Conservation (phyloP, 305 asterid genomes). For the Vinca major region DNA sequence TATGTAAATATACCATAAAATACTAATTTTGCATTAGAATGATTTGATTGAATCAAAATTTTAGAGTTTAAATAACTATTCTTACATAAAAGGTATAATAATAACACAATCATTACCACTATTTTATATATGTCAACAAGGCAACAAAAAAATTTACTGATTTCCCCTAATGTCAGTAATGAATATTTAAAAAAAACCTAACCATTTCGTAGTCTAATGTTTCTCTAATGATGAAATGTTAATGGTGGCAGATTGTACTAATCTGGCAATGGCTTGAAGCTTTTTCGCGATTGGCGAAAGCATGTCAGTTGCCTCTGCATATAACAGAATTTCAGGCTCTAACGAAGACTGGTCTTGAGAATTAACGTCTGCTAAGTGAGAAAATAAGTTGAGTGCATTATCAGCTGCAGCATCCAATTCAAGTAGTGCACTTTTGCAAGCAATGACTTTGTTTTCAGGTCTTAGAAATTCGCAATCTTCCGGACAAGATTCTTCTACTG, state of each 20-base stretch:
- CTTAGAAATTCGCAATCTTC: neutral
- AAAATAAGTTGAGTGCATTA: constrained; percentile 33
- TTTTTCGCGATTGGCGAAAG: neutral
- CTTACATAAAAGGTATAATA: too few relatives aligned
- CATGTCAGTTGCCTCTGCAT: constrained; percentile 5
- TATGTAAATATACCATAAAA: too few relatives aligned
- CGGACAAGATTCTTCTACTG: neutral
- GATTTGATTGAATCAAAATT: too few relatives aligned
- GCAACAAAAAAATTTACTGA: neutral
- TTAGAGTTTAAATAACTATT: too few relatives aligned
- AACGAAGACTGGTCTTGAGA: constrained; percentile 1
- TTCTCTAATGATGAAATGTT: neutral
- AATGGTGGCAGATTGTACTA: constrained; percentile 1
- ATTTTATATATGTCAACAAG: neutral
- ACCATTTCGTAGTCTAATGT: neutral
- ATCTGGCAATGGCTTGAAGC: neutral
- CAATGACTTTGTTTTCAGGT: neutral
- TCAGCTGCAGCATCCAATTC: constrained; percentile 51
- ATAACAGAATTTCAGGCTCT: neutral
- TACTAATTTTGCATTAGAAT: too few relatives aligned
- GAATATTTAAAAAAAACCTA: neutral
- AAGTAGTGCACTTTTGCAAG: constrained; percentile 38
- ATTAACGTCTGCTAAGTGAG: constrained; percentile 27
- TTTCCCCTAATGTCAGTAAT: neutral
- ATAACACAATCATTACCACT: too few relatives aligned